Percentiles rank a stretch among this genome's conserved stretches.
Conservation (phyloP, 1,139 yeast species). For the Wickerhamomyces sp. region DNA sequence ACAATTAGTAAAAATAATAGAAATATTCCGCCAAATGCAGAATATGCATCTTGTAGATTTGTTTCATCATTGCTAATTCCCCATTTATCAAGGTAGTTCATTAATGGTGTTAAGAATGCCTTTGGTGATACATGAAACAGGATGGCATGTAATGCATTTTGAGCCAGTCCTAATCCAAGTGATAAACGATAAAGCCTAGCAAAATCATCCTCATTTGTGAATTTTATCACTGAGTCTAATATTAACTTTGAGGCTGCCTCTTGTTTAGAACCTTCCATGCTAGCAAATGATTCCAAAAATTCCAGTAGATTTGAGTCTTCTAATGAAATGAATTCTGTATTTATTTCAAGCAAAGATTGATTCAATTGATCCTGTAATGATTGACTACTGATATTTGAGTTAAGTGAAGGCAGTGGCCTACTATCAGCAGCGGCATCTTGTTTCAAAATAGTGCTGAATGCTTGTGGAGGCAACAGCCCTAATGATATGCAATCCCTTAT, state of each 20-base stretch:
- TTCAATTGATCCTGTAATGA: slow-evolving; percentile 13
- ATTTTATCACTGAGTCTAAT: slow-evolving; percentile 32
- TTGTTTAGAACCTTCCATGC: slow-evolving; percentile 39
- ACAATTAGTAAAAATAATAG: slow-evolving; percentile 45
- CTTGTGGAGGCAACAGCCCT: slow-evolving; percentile 35
- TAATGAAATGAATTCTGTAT: slow-evolving; percentile 51
- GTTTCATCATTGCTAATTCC: slow-evolving; percentile 40
- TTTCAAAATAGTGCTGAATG: slow-evolving; percentile 43
- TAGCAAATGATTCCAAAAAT: slow-evolving; percentile 32
- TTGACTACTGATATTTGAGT: slow-evolving; percentile 16
- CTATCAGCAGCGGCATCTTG: slow-evolving; percentile 36
- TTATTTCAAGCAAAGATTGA: slow-evolving; percentile 32
- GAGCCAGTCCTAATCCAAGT: slow-evolving; percentile 39
- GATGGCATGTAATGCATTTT: slow-evolving; percentile 39
- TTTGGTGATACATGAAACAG: slow-evolving; percentile 27
- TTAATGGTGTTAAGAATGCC: slow-evolving; percentile 26
- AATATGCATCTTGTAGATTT: slow-evolving; percentile 64
- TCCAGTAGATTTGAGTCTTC: slow-evolving; percentile 48
- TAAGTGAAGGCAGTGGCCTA: slow-evolving; percentile 24
- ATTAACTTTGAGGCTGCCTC: slow-evolving; percentile 36
- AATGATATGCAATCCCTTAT: slow-evolving; percentile 48
- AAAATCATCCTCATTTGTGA: slow-evolving; percentile 36
- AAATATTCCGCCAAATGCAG: slow-evolving; percentile 59
- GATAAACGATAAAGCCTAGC: slow-evolving; percentile 47
- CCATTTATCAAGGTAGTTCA: slow-evolving; percentile 32